Evolutionary conservation across 768 basidiomycete genomes (phyloP).

Genomic region (Cystobasidium tubakii): DNA sequence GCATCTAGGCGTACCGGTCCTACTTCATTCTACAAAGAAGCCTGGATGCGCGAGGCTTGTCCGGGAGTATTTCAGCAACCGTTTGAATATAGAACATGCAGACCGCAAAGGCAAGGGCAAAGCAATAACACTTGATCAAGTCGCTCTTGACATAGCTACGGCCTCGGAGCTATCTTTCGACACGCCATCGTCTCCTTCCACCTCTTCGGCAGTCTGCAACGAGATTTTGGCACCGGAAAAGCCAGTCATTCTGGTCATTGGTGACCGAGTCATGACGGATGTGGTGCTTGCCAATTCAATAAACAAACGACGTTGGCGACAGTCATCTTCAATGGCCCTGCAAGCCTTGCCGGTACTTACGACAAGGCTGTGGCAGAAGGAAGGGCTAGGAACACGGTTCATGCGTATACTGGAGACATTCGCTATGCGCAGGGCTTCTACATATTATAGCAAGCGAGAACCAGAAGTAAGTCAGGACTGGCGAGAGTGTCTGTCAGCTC

Average conservation of each 20-base stretch:
- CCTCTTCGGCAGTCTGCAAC: neutral
- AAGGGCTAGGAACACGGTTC: slow-evolving; percentile 36
- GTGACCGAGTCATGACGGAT: slow-evolving; percentile 90
- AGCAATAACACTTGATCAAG: neutral
- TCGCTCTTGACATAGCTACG: slow-evolving; percentile 19
- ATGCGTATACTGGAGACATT: slow-evolving; percentile 36
- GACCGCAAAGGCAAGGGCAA: slow-evolving; percentile 19
- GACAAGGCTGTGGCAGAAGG: slow-evolving; percentile 44
- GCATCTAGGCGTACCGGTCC: slow-evolving; percentile 71
- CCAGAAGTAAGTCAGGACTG: neutral
- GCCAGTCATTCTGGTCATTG: slow-evolving; percentile 63
- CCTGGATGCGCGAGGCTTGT: slow-evolving; percentile 74
- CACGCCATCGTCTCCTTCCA: neutral
- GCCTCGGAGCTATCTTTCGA: neutral
- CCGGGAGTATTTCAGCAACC: slow-evolving; percentile 60
- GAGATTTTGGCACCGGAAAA: neutral
- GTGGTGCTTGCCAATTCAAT: slow-evolving; percentile 77
- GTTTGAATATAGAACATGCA: neutral
- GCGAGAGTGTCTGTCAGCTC: neutral
- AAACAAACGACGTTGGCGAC: slow-evolving; percentile 37
- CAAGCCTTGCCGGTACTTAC: slow-evolving; percentile 42
- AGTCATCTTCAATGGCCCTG: neutral
- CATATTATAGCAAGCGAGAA: neutral
- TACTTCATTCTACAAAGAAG: slow-evolving; percentile 69
- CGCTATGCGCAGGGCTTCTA: slow-evolving; percentile 29